Conservation (phyloP, 2,329 filamentous ascomycete species). For the Zarea fungicola region DNA sequence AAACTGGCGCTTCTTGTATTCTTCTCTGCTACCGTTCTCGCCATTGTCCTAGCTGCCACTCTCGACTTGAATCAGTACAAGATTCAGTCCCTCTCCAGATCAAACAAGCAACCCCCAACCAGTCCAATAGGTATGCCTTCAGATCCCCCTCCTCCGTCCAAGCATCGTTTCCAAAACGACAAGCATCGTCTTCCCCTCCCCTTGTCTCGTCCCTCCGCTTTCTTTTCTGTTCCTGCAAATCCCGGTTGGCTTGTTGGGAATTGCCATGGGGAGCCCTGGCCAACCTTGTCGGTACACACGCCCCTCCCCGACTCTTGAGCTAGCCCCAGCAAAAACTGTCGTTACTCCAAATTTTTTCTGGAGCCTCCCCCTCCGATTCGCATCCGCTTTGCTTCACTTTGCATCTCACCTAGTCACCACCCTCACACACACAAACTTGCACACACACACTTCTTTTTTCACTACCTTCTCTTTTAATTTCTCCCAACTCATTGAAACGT, state of each 20-base stretch:
- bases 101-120: neutral
- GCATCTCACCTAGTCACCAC: neutral
- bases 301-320: slow-evolving; percentile 1
- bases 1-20: slow-evolving; percentile 6
- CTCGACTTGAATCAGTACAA: slow-evolving; percentile 5
- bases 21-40: neutral
- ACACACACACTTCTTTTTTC: neutral
- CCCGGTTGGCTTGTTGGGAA: slow-evolving; percentile 6
- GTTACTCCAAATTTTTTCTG: slow-evolving; percentile 11
- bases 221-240: neutral
- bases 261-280: neutral
- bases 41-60: slow-evolving; percentile 7
- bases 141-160: neutral
- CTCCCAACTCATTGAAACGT: slow-evolving; percentile 10
- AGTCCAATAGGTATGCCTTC: slow-evolving; percentile 1
- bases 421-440: neutral
- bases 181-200: neutral
- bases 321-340: neutral
- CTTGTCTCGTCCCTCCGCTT: neutral
- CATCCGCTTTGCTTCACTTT: slow-evolving; percentile 10
- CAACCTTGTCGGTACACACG: neutral
- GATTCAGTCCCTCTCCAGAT: neutral
- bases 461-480: neutral
- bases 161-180: slow-evolving; percentile 5
- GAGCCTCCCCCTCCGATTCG: slow-evolving; percentile 11